Evolutionary conservation across 306 rosid genomes (phyloP), one percentile per base, ranked within the genome.

Genomic region (Astragalus glycyphyllos): DNA sequence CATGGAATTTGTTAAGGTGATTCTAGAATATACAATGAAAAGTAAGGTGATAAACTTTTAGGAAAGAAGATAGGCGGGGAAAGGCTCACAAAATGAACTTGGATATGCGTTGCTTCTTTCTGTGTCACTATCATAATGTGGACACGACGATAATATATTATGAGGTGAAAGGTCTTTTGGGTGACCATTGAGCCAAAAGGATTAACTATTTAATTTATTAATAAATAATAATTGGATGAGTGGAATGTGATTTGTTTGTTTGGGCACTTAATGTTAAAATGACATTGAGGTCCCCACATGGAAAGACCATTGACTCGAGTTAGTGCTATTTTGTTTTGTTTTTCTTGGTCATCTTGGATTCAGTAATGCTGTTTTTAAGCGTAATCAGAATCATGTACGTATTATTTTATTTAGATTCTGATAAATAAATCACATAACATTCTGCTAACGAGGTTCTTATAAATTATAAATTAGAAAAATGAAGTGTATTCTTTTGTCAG

Each of bases 1-100:
- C 34, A 61, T 38, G 71, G 79, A 74, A 57, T 58, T 26, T 41
- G 46, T 42, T 69, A 2, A 48, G 53, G 60, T 47, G 83, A 78
- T 82, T 53, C 77, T 51, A 75, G 86, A 69, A 82, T 82, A 82
- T 82, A 49, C 86, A 69, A 6, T 8, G 72, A 42, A 74, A 77
- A 69, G 75, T 42, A 46, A 23, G 48, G 35, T 35, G 50, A 14
- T 13, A 58, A 47, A 68, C 66, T 63, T 77, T 77, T 48, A 29
- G 5, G 56, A 66, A 60, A 61, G 58, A 23, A 4, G 69, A 68
- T 48, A 8, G 69, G 8, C 68, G 31, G 20, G n/a, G 59, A 81
- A 53, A 49, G 66, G 46, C 37, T 26, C 13, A 3, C 13, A 66
- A 64, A 11, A 38, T 76, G 69, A 61, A 57, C 4, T 4, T 4